These are phyloP conservation scores for Didymella arachidicola DNA, from an alignment of 2,329 filamentous ascomycete genomes.

Conservation along the genomic window DNA sequence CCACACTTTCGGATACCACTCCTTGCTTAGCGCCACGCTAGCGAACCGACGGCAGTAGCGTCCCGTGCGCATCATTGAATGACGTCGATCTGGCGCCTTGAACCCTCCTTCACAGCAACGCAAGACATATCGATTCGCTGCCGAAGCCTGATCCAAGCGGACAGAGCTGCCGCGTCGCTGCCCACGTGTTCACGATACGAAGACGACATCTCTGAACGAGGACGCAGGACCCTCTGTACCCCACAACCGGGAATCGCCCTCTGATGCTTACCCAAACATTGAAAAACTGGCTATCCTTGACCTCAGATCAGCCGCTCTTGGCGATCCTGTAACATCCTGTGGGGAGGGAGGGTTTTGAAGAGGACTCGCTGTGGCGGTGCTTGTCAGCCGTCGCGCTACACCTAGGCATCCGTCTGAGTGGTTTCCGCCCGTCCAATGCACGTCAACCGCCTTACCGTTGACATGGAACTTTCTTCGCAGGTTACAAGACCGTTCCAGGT, in stretches of 20 bases:
- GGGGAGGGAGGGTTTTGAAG: constrained; percentile 9
- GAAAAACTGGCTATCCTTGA: constrained; percentile 17
- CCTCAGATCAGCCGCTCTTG: constrained; percentile 28
- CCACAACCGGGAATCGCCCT: constrained; percentile 1
- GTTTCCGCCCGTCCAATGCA: constrained; percentile 8
- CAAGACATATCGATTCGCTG: constrained; percentile 11
- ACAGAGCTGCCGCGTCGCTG: constrained; percentile 2
- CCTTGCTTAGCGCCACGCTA: constrained; percentile 4
- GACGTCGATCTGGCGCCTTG: constrained; percentile 7
- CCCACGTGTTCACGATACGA: constrained; percentile 7
- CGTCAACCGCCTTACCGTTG: constrained; percentile 4
- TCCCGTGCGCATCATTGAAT: constrained; percentile 14
- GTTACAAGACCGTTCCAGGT: not conserved
- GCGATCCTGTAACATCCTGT: constrained; percentile 21
- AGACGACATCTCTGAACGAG: not conserved
- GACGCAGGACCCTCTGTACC: not conserved
- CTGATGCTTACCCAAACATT: not conserved
- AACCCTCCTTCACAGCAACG: constrained; percentile 6
- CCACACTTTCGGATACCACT: constrained; percentile 13
- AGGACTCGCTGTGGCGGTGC: not conserved
- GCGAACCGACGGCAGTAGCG: constrained; percentile 17
- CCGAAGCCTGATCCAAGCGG: not conserved
- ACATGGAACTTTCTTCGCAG: not conserved
- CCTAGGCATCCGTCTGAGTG: not conserved
- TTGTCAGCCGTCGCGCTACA: constrained; percentile 15